Evolutionary conservation across 139 green algal genomes (phyloP), one percentile per base, ranked within the genome.

Genomic region (Penium margaritaceum): DNA sequence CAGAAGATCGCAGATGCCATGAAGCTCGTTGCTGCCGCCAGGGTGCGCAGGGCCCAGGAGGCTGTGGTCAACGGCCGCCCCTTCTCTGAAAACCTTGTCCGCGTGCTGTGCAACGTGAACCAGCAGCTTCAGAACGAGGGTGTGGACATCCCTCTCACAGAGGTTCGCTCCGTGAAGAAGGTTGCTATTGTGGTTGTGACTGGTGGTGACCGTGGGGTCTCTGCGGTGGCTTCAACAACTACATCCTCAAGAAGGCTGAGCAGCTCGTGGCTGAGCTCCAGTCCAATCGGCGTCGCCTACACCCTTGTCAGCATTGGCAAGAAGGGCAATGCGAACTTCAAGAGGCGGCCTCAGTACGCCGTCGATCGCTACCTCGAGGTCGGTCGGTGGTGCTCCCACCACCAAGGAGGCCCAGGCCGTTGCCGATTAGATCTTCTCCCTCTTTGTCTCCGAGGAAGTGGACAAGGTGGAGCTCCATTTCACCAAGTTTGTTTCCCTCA

Each of bases 181-280:
- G 91, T 97, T 12, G 75, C 91, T 58, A 72, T 99, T 51, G 85
- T 96, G 34, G 72, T 87, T 3, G 74, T 97, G 62, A 97, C 92
- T 30, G 94, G 94, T 44, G 94, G 98, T 85, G n/a, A n/a, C n/a
- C n/a, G n/a, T 90, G 94, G 47, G 94, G 94, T 78, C 89, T 99
- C 58, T 99, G 94, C 88, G 94, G 94, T 72, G 94, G 94, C 61
- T 99, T 96, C 92, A 99, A 99, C 88, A 95, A 92, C 85, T 90
- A 90, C 62, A 82, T 95, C 68, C 91, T 97, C 80, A 94, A 92
- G 85, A 92, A 91, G 89, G 77, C 82, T 14, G 94, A 98, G 90
- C 0, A 75, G 37, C 88, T 94, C 21, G 72, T 85, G 61, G 62
- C 36, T 24, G 91, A 99, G 89, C 89, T 99, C 43, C n/a, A 81